Base-by-base conservation (phyloP, 169 alveolate species). In the Babesia bovis region DNA sequence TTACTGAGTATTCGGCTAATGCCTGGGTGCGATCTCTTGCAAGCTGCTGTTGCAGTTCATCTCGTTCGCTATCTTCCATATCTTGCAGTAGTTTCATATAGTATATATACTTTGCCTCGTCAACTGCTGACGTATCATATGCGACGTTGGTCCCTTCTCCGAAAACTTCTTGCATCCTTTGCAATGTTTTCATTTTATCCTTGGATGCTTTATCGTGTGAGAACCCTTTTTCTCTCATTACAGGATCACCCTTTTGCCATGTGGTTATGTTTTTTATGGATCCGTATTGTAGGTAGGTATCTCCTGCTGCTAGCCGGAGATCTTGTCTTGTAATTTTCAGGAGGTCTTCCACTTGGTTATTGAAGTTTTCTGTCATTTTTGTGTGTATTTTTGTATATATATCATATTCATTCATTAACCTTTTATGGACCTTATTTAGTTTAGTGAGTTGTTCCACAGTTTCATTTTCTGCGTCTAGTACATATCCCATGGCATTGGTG, bases 401-500 rank as follows among this genome's bases (percentile, higher is more conserved):
- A 10, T 56, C 57, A 41, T 76, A 67, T 58, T 76, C 85, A 56
- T 76, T 76, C 42, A 35, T 42, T n/a, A 76, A 45, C 55, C 68
- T 51, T 36, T 76, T 56, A 63, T 76, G 81, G 26, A 76, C 41
- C 30, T 45, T 38, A 41, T 60, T 60, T 30, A 76, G 73, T 33
- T 69, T 51, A 42, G 32, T 55, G 33, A 76, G 75, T 33, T 65
- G 74, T 57, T 40, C 60, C 32, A 76, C 33, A 49, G 68, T 57
- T 30, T 76, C 81, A 42, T 76, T 40, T 40, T 76, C 85, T 49
- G 81, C 75, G 36, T 76, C 85, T 12, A 76, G 72, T 35, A 76
- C 81, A 25, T 63, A 59, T 13, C 85, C 85, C 85, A 76, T 76
- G 49, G 85, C 78, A 38, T 76, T 76, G 42, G 71, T 76, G 50